A percentile compares a stretch with the other conserved stretches of the same genome.
Evolutionary conservation across 2,329 filamentous ascomycete species (phyloP).

Genomic region (Pseudonectria foliicola): DNA sequence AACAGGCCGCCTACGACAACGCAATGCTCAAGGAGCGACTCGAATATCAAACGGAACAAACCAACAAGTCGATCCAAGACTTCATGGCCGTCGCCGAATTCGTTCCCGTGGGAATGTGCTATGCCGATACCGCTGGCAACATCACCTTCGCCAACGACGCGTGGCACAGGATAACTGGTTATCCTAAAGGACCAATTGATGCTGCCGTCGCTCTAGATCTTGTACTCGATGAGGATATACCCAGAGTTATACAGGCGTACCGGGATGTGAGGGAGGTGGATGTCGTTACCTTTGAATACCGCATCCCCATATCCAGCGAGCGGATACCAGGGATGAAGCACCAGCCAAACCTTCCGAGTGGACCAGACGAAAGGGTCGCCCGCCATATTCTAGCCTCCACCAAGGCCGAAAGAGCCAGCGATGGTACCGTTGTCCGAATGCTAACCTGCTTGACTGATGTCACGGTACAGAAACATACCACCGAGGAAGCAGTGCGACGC

Average conservation of each 20-base stretch:
- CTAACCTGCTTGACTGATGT: slow-evolving; percentile 46
- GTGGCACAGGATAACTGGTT: slow-evolving; percentile 48
- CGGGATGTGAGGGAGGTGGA: slow-evolving; percentile 31
- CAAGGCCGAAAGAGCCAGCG: slow-evolving; percentile 37
- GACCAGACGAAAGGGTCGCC: slow-evolving; percentile 25
- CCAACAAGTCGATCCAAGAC: slow-evolving; percentile 50
- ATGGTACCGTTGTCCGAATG: slow-evolving; percentile 38
- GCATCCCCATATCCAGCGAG: slow-evolving; percentile 18
- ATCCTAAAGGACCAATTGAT: slow-evolving; percentile 27
- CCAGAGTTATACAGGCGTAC: slow-evolving; percentile 34
- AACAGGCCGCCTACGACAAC: slow-evolving; percentile 60
- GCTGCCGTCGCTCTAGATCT: slow-evolving; percentile 34
- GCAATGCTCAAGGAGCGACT: slow-evolving; percentile 60
- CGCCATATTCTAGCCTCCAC: slow-evolving; percentile 41
- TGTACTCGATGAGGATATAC: slow-evolving; percentile 40
- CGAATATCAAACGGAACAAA: slow-evolving; percentile 45
- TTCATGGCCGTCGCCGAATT: slow-evolving; percentile 67
- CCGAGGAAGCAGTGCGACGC: slow-evolving; percentile 40
- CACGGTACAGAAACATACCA: slow-evolving; percentile 41
- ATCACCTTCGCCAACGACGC: slow-evolving; percentile 67
- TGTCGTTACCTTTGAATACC: slow-evolving; percentile 41
- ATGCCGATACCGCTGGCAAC: slow-evolving; percentile 56
- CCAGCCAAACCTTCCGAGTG: slow-evolving; percentile 5
- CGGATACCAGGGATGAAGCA: slow-evolving; percentile 10
- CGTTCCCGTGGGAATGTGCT: slow-evolving; percentile 67